A percentile compares a stretch with the other conserved stretches of the same genome.
phyloP scores from a whole-genome alignment of 73 alveolate species.

The Symbiodinium natans region DNA sequence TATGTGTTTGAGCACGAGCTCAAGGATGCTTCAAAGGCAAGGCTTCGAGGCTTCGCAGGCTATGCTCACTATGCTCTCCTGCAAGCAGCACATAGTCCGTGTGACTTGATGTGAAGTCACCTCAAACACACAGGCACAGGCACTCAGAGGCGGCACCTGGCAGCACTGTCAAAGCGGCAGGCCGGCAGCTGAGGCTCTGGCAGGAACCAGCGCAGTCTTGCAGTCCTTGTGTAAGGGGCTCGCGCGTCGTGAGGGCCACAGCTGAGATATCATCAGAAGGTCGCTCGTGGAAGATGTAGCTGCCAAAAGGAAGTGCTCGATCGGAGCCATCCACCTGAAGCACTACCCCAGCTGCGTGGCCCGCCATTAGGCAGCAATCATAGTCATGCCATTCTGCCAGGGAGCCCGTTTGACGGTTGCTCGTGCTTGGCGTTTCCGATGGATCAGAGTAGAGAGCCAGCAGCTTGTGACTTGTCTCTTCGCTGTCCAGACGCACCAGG shows the following conservation, averaged over 20 bases:
- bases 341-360: slow-evolving; percentile 53
- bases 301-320: slow-evolving; percentile 14
- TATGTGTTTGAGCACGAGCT: background rate
- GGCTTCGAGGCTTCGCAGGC: too few relatives aligned
- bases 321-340: slow-evolving; percentile 49
- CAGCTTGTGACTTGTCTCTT: background rate
- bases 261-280: slow-evolving; percentile 11
- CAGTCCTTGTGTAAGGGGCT: background rate
- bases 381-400: slow-evolving; percentile 32
- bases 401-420: background rate
- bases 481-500: slow-evolving; percentile 35
- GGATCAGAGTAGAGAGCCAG: slow-evolving; percentile 54
- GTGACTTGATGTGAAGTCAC: slow-evolving; percentile 35
- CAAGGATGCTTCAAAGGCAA: background rate
- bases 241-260: slow-evolving; percentile 15
- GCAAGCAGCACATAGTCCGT: slow-evolving; percentile 60
- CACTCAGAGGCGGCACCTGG: background rate
- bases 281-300: slow-evolving; percentile 50
- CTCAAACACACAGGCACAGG: background rate
- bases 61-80: slow-evolving; percentile 21
- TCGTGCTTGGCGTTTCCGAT: background rate
- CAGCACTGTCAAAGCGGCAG: too few relatives aligned
- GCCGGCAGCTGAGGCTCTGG: background rate
- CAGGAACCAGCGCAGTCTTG: background rate
- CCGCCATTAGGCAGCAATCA: slow-evolving; percentile 57